Conservation (phyloP, 768 basidiomycete species). For the Hortiboletus flavorubellus region DNA sequence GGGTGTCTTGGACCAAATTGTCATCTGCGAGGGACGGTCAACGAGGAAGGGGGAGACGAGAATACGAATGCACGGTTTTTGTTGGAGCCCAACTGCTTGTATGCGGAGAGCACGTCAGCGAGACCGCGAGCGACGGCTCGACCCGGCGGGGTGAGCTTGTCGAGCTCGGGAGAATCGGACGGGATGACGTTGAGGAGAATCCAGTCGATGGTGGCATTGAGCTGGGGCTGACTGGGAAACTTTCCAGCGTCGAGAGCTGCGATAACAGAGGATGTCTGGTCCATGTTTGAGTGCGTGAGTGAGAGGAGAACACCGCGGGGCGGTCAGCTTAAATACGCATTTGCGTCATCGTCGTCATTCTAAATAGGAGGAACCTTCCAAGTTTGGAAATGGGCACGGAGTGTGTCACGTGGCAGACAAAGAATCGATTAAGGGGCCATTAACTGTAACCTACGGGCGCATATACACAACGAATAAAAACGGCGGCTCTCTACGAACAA, state of each 20-base stretch:
- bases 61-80: slow-evolving; percentile 51
- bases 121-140: slow-evolving; percentile 47
- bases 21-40: slow-evolving; percentile 43
- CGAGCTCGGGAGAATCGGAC: slow-evolving; percentile 36
- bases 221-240: slow-evolving; percentile 59
- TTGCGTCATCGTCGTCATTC: slow-evolving; percentile 13
- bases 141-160: slow-evolving; percentile 55
- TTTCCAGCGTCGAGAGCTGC: slow-evolving; percentile 73
- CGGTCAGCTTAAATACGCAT: background rate
- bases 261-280: slow-evolving; percentile 56
- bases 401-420: slow-evolving; percentile 15
- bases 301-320: background rate
- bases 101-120: slow-evolving; percentile 51
- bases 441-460: slow-evolving; percentile 1
- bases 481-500: background rate
- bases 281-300: slow-evolving; percentile 41
- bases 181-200: slow-evolving; percentile 46
- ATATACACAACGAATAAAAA: slow-evolving; percentile 12
- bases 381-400: slow-evolving; percentile 4
- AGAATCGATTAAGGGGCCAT: background rate
- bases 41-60: background rate
- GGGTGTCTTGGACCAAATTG: slow-evolving; percentile 58
- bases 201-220: slow-evolving; percentile 52
- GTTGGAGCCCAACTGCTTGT: slow-evolving; percentile 48
- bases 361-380: slow-evolving; percentile 18